phyloP scores from a whole-genome alignment of 2,329 filamentous ascomycete species.

The Diaporthe sp. region DNA sequence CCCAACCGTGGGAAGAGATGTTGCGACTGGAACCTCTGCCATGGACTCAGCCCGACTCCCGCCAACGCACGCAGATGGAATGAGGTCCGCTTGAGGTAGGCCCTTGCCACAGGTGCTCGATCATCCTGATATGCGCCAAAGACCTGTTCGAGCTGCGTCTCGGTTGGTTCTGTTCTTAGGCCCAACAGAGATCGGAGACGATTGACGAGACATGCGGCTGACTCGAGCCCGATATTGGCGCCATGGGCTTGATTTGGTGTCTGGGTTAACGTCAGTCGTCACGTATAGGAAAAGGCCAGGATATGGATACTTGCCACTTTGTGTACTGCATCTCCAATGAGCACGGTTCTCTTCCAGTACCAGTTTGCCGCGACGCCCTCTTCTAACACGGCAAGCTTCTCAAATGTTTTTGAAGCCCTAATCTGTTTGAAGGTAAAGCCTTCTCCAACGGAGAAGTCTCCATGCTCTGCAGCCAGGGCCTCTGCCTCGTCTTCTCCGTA shows the following conservation, averaged over 20 bases:
- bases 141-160: neutral
- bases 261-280: neutral
- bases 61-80: neutral
- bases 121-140: neutral
- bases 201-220: conserved; percentile 4
- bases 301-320: neutral
- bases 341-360: conserved; percentile 1
- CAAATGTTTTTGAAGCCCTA: neutral
- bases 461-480: neutral
- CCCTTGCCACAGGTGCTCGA: neutral
- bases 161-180: neutral
- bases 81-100: neutral
- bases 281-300: neutral
- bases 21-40: neutral
- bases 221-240: conserved; percentile 3
- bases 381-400: neutral
- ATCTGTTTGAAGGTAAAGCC: neutral
- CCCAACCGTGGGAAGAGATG: neutral
- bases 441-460: neutral
- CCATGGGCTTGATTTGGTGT: conserved; percentile 7
- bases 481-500: neutral
- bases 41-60: neutral
- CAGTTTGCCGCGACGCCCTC: neutral
- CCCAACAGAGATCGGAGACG: neutral
- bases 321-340: neutral